Evolutionary conservation across 176 grass and related monocot species (phyloP), one percentile per base, ranked within the genome.

Genomic region (Rhynchospora tenuis): DNA sequence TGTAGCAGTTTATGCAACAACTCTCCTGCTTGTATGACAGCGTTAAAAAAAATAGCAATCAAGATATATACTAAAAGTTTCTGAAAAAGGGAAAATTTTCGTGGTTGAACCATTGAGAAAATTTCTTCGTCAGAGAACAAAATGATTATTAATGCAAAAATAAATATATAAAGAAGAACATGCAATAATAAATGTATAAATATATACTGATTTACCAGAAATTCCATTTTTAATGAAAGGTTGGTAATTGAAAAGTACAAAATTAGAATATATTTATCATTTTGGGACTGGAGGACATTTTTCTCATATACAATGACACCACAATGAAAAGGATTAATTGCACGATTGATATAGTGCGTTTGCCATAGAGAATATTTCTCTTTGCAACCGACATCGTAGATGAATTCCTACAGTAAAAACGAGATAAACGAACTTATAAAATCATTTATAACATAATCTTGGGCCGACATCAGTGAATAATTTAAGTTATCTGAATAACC

Each of bases 401-500:
- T 59, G 51, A 43, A 61, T 60, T 42, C 61, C 54, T 13, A 55
- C 56, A 80, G 56, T 2, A 61, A 45, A 45, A 80, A 60, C 73
- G 73, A 78, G 33, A 59, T 80, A 59, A 42, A 77, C 46, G n/a
- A 45, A 77, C 16, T 54, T 77, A 19, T 15, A 9, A 43, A 54
- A 54, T 68, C 6, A 33, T 65, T 16, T 6, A 33, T 24, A 74
- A 70, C 6, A 9, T 7, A 70, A 70, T 3, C 4, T 50, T 26
- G 50, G 58, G 15, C 55, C 55, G 77, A 80, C 77, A 80, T 13
- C 1, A 55, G 4, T 62, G 56, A 80, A 80, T 80, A 80, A 8
- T 80, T 80, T 44, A 59, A 55, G 47, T 85, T 28, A 73, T 76
- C 72, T 64, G 16, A 13, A 70, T 19, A 70, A 60, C 29, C 61